Conservation (phyloP, 73 alveolate species). For the Paramecium pentaurelia region DNA sequence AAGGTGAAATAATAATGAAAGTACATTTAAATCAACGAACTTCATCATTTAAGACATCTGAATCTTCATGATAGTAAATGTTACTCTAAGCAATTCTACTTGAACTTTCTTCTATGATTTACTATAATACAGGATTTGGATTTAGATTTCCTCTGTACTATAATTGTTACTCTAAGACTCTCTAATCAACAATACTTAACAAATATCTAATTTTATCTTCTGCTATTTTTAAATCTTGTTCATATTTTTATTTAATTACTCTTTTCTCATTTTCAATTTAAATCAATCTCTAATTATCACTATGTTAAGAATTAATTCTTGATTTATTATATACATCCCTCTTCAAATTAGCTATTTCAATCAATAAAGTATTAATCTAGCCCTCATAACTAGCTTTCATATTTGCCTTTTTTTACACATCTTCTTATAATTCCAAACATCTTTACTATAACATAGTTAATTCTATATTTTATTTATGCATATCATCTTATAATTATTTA, state of each 20-base stretch:
- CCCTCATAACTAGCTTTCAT: slow-evolving; percentile 28
- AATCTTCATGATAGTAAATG: slow-evolving; percentile 37
- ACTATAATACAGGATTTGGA: not conserved
- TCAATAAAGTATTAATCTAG: not conserved
- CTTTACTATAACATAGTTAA: not conserved
- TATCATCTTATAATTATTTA: slow-evolving; percentile 13
- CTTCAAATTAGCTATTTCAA: slow-evolving; percentile 30
- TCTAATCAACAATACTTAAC: not conserved
- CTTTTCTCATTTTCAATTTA: not conserved
- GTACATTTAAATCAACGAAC: not conserved
- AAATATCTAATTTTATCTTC: slow-evolving; percentile 32
- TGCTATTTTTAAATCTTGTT: not conserved
- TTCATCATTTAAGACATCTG: slow-evolving; percentile 13
- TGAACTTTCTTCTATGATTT: slow-evolving; percentile 7
- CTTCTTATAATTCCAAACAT: slow-evolving; percentile 28
- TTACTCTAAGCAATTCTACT: slow-evolving; percentile 35
- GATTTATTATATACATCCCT: slow-evolving; percentile 4
- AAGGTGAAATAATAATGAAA: not conserved
- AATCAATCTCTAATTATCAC: not conserved
- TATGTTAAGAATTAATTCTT: not conserved
- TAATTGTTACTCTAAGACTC: not conserved
- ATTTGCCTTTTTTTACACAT: not conserved
- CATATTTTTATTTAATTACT: not conserved
- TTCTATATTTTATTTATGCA: slow-evolving; percentile 25
- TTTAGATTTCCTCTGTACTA: not conserved